Conservation (phyloP, 2,329 filamentous ascomycete genomes). For the Claviceps maximensis region DNA sequence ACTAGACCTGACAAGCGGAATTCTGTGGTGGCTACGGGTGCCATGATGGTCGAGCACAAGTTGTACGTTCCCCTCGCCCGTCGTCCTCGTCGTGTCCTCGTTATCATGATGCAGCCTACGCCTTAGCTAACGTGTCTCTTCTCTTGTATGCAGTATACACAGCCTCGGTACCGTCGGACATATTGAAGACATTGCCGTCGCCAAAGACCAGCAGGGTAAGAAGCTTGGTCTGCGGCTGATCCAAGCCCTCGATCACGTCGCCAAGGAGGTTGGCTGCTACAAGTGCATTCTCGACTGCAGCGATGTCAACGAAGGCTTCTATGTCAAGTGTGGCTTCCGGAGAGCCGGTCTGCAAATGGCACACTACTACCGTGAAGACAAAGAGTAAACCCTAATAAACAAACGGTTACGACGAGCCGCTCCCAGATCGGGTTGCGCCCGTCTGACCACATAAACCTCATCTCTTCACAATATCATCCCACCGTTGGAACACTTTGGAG, state of each 20-base stretch:
- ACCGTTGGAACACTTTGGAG: background rate
- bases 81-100: too few species aligned
- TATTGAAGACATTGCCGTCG: slow-evolving; percentile 95
- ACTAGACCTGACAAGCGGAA: slow-evolving; percentile 33
- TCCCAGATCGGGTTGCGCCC: background rate
- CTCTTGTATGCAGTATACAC: slow-evolving; percentile 47
- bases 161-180: slow-evolving; percentile 75
- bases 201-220: slow-evolving; percentile 93
- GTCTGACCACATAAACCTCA: background rate
- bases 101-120: background rate
- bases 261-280: slow-evolving; percentile 83
- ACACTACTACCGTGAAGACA: slow-evolving; percentile 65
- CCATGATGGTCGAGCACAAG: slow-evolving; percentile 85
- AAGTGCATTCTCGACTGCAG: slow-evolving; percentile 96
- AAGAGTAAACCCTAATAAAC: slow-evolving; percentile 31
- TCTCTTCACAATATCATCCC: background rate
- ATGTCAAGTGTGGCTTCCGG: slow-evolving; percentile 93
- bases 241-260: slow-evolving; percentile 81
- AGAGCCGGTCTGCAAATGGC: slow-evolving; percentile 92
- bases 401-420: background rate
- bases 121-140: slow-evolving; percentile 8
- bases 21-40: slow-evolving; percentile 78
- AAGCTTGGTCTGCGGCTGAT: slow-evolving; percentile 88
- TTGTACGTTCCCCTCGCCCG: slow-evolving; percentile 45
- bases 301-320: slow-evolving; percentile 93